Evolutionary conservation across 129 eudicot species (phyloP).

Genomic region (Gnaphalium uliginosum): DNA sequence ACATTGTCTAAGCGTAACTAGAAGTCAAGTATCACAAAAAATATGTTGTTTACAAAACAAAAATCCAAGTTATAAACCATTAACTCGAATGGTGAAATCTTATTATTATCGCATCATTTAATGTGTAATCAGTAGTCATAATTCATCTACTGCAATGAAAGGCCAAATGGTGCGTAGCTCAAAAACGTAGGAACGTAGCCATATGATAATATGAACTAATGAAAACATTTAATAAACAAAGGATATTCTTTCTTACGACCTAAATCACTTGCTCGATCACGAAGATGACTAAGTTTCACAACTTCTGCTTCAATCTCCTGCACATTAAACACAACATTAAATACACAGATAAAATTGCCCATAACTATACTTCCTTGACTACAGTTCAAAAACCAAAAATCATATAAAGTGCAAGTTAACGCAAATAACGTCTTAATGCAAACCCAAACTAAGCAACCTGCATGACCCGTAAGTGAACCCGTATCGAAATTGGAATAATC

Average conservation of each 20-base stretch:
- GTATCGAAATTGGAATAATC: no score
- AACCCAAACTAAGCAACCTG: background rate
- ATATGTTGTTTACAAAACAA: background rate
- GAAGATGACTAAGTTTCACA: conserved; percentile 85
- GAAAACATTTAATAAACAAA: conserved; percentile 37
- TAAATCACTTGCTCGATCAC: conserved; percentile 95
- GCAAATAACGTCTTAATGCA: background rate
- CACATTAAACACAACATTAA: conserved; percentile 14
- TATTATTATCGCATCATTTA: background rate
- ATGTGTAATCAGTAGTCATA: background rate
- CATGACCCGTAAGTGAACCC: background rate
- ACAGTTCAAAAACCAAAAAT: background rate
- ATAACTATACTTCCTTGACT: background rate
- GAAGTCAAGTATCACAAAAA: conserved; percentile 54
- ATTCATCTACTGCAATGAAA: conserved; percentile 7
- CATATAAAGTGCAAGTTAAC: background rate
- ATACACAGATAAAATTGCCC: background rate
- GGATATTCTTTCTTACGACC: conserved; percentile 99
- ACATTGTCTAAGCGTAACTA: conserved; percentile 82
- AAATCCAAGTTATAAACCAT: background rate
- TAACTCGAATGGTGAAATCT: background rate
- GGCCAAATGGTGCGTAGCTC: background rate
- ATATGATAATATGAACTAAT: conserved; percentile 13
- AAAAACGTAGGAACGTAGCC: background rate
- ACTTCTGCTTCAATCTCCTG: conserved; percentile 94